phyloP scores from a whole-genome alignment of 371 early-diverging fungal genomes.

The Amoeboaphelidium protococcarum region DNA sequence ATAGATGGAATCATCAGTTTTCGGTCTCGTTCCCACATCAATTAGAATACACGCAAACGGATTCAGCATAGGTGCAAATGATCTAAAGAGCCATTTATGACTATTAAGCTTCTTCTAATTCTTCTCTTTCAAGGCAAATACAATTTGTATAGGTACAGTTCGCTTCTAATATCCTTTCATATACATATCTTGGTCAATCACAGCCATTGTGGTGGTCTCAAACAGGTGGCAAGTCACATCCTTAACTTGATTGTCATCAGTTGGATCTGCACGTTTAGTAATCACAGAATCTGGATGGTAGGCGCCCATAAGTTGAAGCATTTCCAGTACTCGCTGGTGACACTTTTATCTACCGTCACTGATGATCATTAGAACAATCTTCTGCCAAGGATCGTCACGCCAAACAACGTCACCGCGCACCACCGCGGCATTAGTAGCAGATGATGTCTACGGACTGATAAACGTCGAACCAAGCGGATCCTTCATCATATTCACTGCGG shows the following conservation, averaged over 20 bases:
- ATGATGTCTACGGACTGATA: background rate
- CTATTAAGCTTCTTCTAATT: conserved; percentile 47
- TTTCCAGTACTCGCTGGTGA: background rate
- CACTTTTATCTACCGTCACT: background rate
- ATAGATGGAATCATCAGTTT: conserved; percentile 43
- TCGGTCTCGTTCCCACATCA: conserved; percentile 75
- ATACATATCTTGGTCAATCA: background rate
- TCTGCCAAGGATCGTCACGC: background rate
- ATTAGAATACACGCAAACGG: conserved; percentile 67
- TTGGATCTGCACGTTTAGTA: background rate
- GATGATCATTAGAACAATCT: background rate
- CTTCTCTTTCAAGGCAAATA: conserved; percentile 57
- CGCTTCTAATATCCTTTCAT: conserved; percentile 5
- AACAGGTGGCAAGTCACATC: background rate
- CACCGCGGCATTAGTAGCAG: background rate
- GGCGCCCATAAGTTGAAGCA: background rate
- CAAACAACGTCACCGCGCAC: background rate
- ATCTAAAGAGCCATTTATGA: conserved; percentile 91
- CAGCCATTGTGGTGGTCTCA: background rate
- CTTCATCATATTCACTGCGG: background rate
- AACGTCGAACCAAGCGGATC: background rate
- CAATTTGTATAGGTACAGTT: conserved; percentile 61
- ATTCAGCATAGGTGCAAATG: conserved; percentile 49
- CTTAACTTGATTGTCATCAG: background rate
- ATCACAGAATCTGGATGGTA: background rate